Conservation (phyloP, 2,329 filamentous ascomycete species). For the Pseudopithomyces chartarum region DNA sequence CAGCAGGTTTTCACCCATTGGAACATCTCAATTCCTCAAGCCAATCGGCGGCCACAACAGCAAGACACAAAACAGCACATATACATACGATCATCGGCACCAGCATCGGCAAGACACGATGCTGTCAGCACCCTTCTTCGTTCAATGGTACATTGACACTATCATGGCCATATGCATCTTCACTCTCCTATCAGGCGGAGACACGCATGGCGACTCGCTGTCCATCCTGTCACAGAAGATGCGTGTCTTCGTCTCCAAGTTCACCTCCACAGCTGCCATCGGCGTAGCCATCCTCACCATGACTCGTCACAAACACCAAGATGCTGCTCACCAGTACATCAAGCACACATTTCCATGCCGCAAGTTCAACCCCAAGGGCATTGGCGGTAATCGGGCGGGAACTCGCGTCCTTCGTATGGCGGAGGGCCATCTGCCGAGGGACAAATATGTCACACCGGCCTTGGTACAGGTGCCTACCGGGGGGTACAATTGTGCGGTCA, state of each 20-base stretch:
- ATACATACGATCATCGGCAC: background rate
- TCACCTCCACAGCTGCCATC: background rate
- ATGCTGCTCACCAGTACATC: background rate
- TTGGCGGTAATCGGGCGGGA: background rate
- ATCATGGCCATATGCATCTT: background rate
- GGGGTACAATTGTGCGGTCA: slow-evolving; percentile 7
- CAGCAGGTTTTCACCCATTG: too few species aligned
- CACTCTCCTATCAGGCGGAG: background rate
- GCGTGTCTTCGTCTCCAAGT: background rate
- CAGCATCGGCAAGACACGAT: background rate
- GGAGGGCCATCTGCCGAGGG: background rate
- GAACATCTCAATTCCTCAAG: background rate
- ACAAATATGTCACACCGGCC: background rate
- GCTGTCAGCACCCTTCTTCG: background rate
- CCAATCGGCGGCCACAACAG: too few species aligned
- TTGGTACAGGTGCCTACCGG: slow-evolving; percentile 5
- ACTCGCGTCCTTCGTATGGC: background rate
- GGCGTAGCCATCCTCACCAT: background rate
- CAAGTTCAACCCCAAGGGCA: background rate
- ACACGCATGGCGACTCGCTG: background rate
- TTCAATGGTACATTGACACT: background rate
- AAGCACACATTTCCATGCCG: background rate
- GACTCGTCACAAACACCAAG: background rate
- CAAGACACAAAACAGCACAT: background rate
- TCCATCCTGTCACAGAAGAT: background rate